Conservation (phyloP, 805 yeast genomes). For the Ogataea trehaloabstinens region DNA sequence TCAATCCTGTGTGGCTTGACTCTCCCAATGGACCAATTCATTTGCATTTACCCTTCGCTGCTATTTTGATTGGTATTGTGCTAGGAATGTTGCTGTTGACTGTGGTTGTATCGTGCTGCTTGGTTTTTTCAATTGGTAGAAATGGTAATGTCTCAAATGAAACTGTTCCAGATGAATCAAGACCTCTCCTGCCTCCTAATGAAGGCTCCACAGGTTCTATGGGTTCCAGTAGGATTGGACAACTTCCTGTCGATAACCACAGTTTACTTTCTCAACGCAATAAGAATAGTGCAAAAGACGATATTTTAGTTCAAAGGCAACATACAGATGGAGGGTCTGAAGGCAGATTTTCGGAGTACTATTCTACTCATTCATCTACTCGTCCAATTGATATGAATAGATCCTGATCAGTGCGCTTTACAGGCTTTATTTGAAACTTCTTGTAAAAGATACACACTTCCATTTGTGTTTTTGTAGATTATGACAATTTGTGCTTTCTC, state of each 20-base stretch:
- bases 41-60: conserved; percentile 63
- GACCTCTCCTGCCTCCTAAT: too few relatives aligned
- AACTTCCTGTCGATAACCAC: too few relatives aligned
- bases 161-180: background rate
- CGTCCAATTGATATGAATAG: conserved; percentile 24
- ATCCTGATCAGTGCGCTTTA: too few relatives aligned
- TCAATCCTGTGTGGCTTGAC: conserved; percentile 63
- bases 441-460: too few relatives aligned
- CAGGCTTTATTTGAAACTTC: too few relatives aligned
- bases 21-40: conserved; percentile 43
- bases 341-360: conserved; percentile 24
- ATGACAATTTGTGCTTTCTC: too few relatives aligned
- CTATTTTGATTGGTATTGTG: conserved; percentile 64
- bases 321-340: conserved; percentile 2
- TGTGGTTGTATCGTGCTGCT: conserved; percentile 33
- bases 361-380: conserved; percentile 29
- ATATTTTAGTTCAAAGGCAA: too few relatives aligned
- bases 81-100: conserved; percentile 51
- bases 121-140: conserved; percentile 33
- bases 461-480: too few relatives aligned
- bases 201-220: too few relatives aligned
- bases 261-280: too few relatives aligned
- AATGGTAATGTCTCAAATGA: conserved; percentile 4
- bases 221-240: too few relatives aligned
- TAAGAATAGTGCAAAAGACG: too few relatives aligned